phyloP scores from a whole-genome alignment of 495 filamentous ascomycete species.

The Penicillium subrubescens region DNA sequence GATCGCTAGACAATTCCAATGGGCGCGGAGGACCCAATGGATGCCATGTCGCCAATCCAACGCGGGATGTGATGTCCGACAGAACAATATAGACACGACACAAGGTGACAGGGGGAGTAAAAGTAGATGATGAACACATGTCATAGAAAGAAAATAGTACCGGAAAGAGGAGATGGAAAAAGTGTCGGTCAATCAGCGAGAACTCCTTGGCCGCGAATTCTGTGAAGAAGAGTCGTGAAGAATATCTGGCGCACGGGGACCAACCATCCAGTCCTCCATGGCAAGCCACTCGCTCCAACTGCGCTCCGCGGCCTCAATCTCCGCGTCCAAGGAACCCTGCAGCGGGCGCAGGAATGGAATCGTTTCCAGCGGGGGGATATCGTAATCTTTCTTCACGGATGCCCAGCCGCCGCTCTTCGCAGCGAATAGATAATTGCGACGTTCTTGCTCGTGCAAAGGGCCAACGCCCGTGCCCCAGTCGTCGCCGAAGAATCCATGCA shows the following conservation, averaged over 20 bases:
- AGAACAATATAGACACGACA: slow-evolving; percentile 6
- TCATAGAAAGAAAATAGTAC: slow-evolving; percentile 5
- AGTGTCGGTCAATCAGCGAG: slow-evolving; percentile 28
- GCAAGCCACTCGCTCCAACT: slow-evolving; percentile 86
- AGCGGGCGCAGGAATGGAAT: slow-evolving; percentile 86
- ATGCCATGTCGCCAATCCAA: slow-evolving; percentile 21
- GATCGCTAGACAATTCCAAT: slow-evolving; percentile 27
- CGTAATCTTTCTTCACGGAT: slow-evolving; percentile 84
- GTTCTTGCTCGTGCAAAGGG: slow-evolving; percentile 82
- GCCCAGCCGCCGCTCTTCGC: slow-evolving; percentile 91
- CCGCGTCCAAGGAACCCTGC: slow-evolving; percentile 69
- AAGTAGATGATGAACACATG: slow-evolving; percentile 2
- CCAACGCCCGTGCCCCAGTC: slow-evolving; percentile 82
- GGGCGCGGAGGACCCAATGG: slow-evolving; percentile 15
- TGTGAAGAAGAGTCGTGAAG: slow-evolving; percentile 49
- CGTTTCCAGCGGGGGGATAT: slow-evolving; percentile 76
- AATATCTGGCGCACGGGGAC: slow-evolving; percentile 56
- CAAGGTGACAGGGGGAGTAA: slow-evolving; percentile 5
- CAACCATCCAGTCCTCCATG: slow-evolving; percentile 97
- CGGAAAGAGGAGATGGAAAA: not conserved
- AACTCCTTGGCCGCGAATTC: slow-evolving; percentile 39
- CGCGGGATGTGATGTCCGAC: slow-evolving; percentile 11
- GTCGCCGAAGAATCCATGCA: slow-evolving; percentile 95
- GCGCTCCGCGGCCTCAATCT: slow-evolving; percentile 82
- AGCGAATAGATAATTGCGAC: slow-evolving; percentile 92